phyloP scores from a whole-genome alignment of 257 asterid genomes.

The Solanum pinnatisectum region DNA sequence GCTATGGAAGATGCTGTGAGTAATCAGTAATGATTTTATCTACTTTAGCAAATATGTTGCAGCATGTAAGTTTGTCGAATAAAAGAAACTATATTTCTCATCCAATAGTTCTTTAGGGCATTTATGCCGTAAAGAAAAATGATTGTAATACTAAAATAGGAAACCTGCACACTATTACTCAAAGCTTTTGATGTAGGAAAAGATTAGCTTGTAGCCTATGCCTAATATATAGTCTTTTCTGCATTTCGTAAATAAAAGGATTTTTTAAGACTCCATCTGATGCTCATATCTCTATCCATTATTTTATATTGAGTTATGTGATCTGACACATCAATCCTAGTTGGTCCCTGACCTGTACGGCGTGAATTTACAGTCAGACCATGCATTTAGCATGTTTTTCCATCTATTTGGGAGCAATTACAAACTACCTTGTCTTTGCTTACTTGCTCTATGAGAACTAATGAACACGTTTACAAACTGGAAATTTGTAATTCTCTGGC shows the following conservation, averaged over 20 bases:
- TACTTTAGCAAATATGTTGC: neutral
- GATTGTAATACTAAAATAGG: neutral
- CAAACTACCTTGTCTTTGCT: neutral
- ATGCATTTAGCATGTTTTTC: neutral
- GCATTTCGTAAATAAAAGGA: neutral
- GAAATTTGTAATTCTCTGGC: neutral
- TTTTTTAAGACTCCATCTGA: neutral
- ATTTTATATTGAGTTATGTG: neutral
- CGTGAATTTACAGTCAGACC: neutral
- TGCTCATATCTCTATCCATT: neutral
- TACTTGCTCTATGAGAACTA: neutral
- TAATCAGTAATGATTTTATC: neutral
- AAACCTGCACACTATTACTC: neutral
- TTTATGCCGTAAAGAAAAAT: neutral
- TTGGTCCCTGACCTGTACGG: neutral
- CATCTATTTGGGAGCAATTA: neutral
- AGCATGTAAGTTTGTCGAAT: neutral
- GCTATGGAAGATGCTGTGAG: constrained; percentile 98
- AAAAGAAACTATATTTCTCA: neutral
- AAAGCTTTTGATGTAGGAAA: neutral
- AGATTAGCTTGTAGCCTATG: neutral
- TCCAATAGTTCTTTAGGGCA: neutral
- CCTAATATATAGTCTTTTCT: neutral
- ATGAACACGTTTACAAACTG: neutral
- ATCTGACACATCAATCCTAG: neutral